These are phyloP conservation scores for Talaromyces sp. DNA, from an alignment of 2,329 filamentous ascomycete species.

Conservation along the genomic window DNA sequence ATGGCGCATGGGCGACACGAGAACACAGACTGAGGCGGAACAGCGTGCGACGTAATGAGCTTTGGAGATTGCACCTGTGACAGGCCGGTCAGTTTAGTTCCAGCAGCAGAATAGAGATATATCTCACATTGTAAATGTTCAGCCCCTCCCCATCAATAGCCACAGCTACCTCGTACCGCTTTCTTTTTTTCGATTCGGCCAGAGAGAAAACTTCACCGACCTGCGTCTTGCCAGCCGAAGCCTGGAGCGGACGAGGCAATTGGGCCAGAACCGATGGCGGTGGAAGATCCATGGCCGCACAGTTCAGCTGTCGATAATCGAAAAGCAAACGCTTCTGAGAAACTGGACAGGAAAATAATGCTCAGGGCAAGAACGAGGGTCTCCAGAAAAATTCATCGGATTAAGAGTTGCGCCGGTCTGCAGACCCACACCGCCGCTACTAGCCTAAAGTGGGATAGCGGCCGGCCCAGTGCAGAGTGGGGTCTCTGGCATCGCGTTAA, in stretches of 20 bases:
- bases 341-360: neutral
- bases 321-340: neutral
- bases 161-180: slow-evolving; percentile 56
- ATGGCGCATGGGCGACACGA: slow-evolving; percentile 54
- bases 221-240: slow-evolving; percentile 33
- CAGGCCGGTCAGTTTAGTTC: slow-evolving; percentile 1
- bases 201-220: slow-evolving; percentile 48
- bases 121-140: slow-evolving; percentile 55
- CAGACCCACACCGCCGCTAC: neutral
- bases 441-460: neutral
- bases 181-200: slow-evolving; percentile 52
- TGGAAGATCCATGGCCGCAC: slow-evolving; percentile 37
- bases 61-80: slow-evolving; percentile 55
- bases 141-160: slow-evolving; percentile 57
- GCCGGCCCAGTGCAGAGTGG: neutral
- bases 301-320: neutral
- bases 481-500: neutral
- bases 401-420: neutral
- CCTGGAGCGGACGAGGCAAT: slow-evolving; percentile 39
- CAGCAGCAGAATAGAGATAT: neutral
- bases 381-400: slow-evolving; percentile 1
- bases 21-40: slow-evolving; percentile 55
- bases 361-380: neutral
- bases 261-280: slow-evolving; percentile 40
- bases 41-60: slow-evolving; percentile 54